A percentile compares a stretch with the other conserved stretches of the same genome.
These are phyloP conservation scores for Scheffersomyces segobiensis DNA, from an alignment of 1,139 yeast genomes.

Conservation along the genomic window DNA sequence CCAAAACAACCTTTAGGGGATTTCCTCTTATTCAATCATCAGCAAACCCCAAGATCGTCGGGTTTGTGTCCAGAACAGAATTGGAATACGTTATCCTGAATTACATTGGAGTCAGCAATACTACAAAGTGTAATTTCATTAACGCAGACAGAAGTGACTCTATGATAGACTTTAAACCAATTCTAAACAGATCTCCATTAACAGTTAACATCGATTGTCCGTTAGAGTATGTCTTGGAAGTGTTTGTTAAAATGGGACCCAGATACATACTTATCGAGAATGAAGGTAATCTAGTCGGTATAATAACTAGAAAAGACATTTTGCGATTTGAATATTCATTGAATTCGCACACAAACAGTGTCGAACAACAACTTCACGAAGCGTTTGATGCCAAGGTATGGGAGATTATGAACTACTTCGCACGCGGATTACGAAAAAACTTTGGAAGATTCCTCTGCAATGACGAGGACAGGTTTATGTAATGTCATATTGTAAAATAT, in stretches of 20 bases:
- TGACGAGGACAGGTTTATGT: conserved; percentile 25
- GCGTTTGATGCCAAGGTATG: conserved; percentile 38
- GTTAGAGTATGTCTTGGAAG: conserved; percentile 62
- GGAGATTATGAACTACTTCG: conserved; percentile 30
- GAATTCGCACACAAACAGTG: conserved; percentile 21
- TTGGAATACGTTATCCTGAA: conserved; percentile 23
- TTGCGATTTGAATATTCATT: conserved; percentile 51
- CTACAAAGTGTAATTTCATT: conserved; percentile 21
- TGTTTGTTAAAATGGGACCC: conserved; percentile 83
- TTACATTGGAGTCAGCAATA: conserved; percentile 15
- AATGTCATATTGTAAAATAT: conserved; percentile 2
- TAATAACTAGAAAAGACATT: conserved; percentile 68
- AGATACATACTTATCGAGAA: conserved; percentile 64
- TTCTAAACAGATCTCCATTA: conserved; percentile 64
- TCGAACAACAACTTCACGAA: conserved; percentile 14
- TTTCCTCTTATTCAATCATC: conserved; percentile 54
- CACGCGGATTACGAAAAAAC: conserved; percentile 20
- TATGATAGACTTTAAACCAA: conserved; percentile 35
- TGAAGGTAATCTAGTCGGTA: conserved; percentile 54
- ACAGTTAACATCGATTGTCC: conserved; percentile 56
- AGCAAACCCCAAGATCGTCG: conserved; percentile 31
- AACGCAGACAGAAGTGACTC: conserved; percentile 9
- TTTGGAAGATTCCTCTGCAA: conserved; percentile 33
- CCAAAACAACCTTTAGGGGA: conserved; percentile 45
- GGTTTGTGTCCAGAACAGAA: conserved; percentile 38